These are phyloP conservation scores for Arthrobotrys pseudoclavata DNA, from an alignment of 2,329 filamentous ascomycete species.

Conservation along the genomic window DNA sequence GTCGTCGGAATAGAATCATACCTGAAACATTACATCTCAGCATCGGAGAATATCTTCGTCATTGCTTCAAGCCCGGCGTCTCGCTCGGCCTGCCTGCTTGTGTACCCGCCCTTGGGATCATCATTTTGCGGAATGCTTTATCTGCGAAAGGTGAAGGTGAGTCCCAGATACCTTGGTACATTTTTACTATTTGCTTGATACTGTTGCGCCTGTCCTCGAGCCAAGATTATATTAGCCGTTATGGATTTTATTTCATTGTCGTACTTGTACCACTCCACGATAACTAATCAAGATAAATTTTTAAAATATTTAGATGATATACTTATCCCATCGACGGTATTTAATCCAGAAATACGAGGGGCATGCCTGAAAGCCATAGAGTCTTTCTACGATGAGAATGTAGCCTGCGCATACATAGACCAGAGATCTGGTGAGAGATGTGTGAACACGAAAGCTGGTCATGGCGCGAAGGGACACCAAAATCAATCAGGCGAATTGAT, in stretches of 20 bases:
- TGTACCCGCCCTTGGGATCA: not conserved
- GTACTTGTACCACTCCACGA: too few species aligned
- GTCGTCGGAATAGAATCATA: not conserved
- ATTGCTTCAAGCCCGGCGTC: not conserved
- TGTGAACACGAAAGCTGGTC: slow-evolving; percentile 7
- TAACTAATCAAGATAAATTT: not conserved
- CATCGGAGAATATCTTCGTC: slow-evolving; percentile 6
- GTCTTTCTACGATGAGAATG: not conserved
- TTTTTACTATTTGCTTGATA: too few species aligned
- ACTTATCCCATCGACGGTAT: not conserved
- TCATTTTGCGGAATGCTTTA: slow-evolving; percentile 17
- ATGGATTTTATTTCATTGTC: too few species aligned
- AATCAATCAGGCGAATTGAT: not conserved
- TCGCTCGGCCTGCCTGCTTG: not conserved
- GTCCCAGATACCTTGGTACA: too few species aligned
- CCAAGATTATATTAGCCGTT: too few species aligned
- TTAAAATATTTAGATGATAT: not conserved
- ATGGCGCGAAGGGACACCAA: slow-evolving; percentile 15
- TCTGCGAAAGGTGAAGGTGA: not conserved
- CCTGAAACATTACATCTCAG: not conserved
- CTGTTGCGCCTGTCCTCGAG: too few species aligned
- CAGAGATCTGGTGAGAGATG: not conserved
- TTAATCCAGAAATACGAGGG: not conserved
- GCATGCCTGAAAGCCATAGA: slow-evolving; percentile 2
- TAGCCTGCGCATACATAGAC: not conserved